Evolutionary conservation across 352 stramenopile species (phyloP).

Genomic region (Pythium monospermum): DNA sequence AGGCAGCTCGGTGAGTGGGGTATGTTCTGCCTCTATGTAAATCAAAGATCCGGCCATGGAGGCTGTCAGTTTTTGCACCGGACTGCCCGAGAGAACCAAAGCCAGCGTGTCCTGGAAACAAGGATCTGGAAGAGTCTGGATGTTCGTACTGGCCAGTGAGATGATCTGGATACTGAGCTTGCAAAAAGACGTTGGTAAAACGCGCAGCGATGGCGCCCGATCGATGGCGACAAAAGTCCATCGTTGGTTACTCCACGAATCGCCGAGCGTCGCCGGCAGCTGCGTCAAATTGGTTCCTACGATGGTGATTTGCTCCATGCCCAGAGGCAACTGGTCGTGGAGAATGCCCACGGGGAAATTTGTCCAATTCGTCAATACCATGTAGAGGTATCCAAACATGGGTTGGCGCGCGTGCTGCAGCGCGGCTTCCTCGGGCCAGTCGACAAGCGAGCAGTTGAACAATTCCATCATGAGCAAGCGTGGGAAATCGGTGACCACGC

Average conservation of each 20-base stretch:
- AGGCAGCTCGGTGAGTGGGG: too few relatives aligned
- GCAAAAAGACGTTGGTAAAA: neutral
- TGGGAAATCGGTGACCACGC: constrained; percentile 6
- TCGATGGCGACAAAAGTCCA: neutral
- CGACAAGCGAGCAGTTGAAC: constrained; percentile 8
- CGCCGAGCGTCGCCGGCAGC: constrained; percentile 4
- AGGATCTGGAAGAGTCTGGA: too few relatives aligned
- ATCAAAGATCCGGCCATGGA: too few relatives aligned
- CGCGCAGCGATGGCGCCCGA: neutral
- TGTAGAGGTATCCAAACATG: neutral
- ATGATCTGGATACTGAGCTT: neutral
- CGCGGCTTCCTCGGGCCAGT: constrained; percentile 5
- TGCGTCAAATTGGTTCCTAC: neutral
- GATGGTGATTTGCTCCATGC: constrained; percentile 11
- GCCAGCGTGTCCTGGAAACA: too few relatives aligned
- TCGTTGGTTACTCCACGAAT: constrained; percentile 4
- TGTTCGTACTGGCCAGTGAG: neutral
- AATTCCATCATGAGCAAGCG: constrained; percentile 1
- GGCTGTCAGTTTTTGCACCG: too few relatives aligned
- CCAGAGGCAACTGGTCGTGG: neutral
- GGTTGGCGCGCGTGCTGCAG: neutral
- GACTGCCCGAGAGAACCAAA: too few relatives aligned
- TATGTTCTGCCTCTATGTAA: too few relatives aligned
- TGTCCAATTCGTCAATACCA: neutral
- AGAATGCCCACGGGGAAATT: constrained; percentile 1